These are phyloP conservation scores for Lanmaoa rubissima DNA, from an alignment of 768 basidiomycete species.

Conservation along the genomic window DNA sequence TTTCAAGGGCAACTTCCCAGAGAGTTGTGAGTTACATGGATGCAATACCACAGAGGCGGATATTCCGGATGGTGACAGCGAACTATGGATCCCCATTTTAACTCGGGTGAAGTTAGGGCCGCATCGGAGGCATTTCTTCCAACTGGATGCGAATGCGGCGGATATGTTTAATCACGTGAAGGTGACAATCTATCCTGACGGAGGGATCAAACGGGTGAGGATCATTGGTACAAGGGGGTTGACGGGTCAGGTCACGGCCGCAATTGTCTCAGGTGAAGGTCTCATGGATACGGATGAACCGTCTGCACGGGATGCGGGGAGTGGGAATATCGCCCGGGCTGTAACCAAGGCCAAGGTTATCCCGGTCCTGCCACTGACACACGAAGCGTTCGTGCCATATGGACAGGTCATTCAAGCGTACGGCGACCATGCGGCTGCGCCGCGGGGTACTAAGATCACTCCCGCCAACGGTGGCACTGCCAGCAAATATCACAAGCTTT, in stretches of 20 bases:
- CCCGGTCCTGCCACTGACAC: slow-evolving; percentile 70
- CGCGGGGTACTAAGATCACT: slow-evolving; percentile 69
- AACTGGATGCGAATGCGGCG: slow-evolving; percentile 63
- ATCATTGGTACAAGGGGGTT: slow-evolving; percentile 62
- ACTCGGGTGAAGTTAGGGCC: slow-evolving; percentile 81
- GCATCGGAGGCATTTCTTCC: slow-evolving; percentile 87
- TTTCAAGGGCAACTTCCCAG: slow-evolving; percentile 96
- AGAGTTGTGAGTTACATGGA: slow-evolving; percentile 79
- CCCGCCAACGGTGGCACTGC: slow-evolving; percentile 89
- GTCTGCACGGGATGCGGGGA: background rate
- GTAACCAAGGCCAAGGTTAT: slow-evolving; percentile 31
- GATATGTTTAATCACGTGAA: slow-evolving; percentile 77
- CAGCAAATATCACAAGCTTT: slow-evolving; percentile 88
- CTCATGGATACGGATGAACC: slow-evolving; percentile 1
- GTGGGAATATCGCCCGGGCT: background rate
- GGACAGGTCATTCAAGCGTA: slow-evolving; percentile 93
- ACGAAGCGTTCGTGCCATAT: slow-evolving; percentile 84
- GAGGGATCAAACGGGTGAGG: slow-evolving; percentile 92
- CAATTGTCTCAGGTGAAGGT: slow-evolving; percentile 8
- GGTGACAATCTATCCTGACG: slow-evolving; percentile 91
- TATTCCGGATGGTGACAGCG: slow-evolving; percentile 38
- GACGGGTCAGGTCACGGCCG: slow-evolving; percentile 3
- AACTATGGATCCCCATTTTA: slow-evolving; percentile 72
- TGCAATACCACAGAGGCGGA: slow-evolving; percentile 31
- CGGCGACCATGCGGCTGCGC: slow-evolving; percentile 59